phyloP scores from a whole-genome alignment of 176 grass and related monocot species.

The Carex kokanica region DNA sequence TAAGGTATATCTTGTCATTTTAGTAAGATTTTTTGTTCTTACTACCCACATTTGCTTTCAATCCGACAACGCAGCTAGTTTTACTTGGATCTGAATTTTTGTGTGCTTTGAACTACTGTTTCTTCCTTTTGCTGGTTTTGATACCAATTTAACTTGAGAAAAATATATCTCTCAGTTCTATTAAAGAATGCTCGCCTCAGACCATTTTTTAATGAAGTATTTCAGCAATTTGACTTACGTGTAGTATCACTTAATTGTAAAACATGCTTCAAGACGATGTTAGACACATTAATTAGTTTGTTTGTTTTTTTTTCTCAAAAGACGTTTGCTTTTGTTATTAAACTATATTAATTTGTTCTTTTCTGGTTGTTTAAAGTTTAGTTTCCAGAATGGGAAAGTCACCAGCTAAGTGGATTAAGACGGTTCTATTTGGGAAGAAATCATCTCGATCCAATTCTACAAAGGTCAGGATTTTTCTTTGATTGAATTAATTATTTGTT shows the following conservation, averaged over 20 bases:
- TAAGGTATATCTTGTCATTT: constrained; percentile 11
- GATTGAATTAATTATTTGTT: not conserved
- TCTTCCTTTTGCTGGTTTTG: constrained; percentile 4
- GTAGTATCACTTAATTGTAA: not conserved
- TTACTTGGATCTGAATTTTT: constrained; percentile 20
- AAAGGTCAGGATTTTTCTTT: constrained; percentile 36
- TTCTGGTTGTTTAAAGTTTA: constrained; percentile 3
- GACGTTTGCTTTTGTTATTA: not conserved
- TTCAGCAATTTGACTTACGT: not conserved
- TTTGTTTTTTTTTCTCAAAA: not conserved
- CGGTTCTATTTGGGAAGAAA: constrained; percentile 83
- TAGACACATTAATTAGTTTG: not conserved
- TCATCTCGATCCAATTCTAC: constrained; percentile 48
- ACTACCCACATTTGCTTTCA: not conserved
- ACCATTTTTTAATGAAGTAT: not conserved
- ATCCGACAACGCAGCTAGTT: not conserved
- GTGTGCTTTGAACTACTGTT: constrained; percentile 5
- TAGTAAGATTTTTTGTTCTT: not conserved
- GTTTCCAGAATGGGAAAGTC: constrained; percentile 66
- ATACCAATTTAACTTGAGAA: not conserved
- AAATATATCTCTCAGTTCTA: constrained; percentile 3
- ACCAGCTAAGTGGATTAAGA: constrained; percentile 87
- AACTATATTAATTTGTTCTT: not conserved
- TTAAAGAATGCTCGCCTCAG: not conserved
- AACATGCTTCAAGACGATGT: not conserved